Base-by-base conservation (phyloP, 345 rosid genomes). In the Diplotaxis tenuifolia region DNA sequence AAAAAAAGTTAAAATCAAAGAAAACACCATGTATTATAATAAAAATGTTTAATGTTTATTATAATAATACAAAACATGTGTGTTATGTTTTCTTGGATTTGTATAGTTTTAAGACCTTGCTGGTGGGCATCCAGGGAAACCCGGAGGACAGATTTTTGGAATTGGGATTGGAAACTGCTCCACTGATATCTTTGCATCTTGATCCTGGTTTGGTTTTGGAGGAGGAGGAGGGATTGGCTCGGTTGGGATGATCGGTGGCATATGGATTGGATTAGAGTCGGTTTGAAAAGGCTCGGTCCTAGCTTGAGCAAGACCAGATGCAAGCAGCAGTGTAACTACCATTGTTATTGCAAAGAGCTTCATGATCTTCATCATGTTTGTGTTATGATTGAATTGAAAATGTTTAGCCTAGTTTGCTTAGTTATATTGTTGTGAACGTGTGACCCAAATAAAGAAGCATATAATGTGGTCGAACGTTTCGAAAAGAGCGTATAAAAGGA, bases 281-380 rank as follows among this genome's bases (percentile, higher is more conserved):
- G 12, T 20, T 12, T 11, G 49, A 10, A 32, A 32, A 8, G 49
- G 61, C 5, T 67, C 11, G n/a, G 23, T 27, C 21, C 65, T 69
- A 27, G 57, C 65, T 5, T 18, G 4, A 6, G 56, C 56, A 28
- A 70, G 29, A 2, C 57, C 28, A 27, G 20, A 28, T 70, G 65
- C 57, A 11, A 70, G 58, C 19, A 70, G 9, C 16, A 69, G 0
- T 4, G 47, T 45, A 9, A 59, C n/a, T 19, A 70, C 22, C 22
- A 14, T 45, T 59, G 15, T 40, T 45, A 59, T n/a, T 9, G 22
- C 23, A 14, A 16, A 58, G 9, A 70, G 21, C 66, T 58, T 59
- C 12, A 70, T 71, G 14, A 47, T 71, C 25, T 61, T 40, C 1
- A n/a, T 61, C 52, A 61, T 59, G 1, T 59, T 42, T 70, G 9